Conservation (phyloP, 2,329 filamentous ascomycete species). For the Coniochaeta sp. region DNA sequence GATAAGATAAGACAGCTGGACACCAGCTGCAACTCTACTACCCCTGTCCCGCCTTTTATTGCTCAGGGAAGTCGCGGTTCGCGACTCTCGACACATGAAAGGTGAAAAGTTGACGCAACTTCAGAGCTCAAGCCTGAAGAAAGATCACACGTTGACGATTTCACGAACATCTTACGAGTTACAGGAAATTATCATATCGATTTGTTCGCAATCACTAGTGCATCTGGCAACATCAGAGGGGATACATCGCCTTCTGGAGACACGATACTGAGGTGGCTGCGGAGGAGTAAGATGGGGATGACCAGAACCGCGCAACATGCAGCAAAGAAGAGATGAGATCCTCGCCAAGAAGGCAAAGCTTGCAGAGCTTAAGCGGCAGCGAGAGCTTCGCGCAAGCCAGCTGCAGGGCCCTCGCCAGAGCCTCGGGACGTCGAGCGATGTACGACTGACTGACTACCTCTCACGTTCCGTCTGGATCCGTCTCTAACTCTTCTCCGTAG, state of each 20-base stretch:
- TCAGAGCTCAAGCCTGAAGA: conserved; percentile 5
- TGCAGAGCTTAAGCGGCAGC: conserved; percentile 87
- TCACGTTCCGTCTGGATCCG: conserved; percentile 5
- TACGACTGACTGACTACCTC: conserved; percentile 32
- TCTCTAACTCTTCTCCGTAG: conserved; percentile 25
- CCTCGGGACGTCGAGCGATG: conserved; percentile 63
- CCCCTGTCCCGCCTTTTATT: not conserved
- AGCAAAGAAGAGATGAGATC: conserved; percentile 91
- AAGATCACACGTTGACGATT: not conserved
- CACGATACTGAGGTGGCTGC: not conserved
- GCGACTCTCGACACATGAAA: not conserved
- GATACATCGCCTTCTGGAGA: not conserved
- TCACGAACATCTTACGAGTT: not conserved
- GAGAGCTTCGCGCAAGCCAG: conserved; percentile 75
- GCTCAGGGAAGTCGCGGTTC: not conserved
- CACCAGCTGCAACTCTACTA: no score
- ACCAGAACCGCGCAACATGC: conserved; percentile 43
- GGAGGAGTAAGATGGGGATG: conserved; percentile 34
- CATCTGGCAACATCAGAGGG: not conserved
- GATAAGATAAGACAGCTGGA: conserved; percentile 2
- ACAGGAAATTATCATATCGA: not conserved
- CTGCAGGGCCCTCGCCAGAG: conserved; percentile 63
- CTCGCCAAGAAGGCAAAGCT: conserved; percentile 95
- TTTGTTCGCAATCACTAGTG: not conserved
- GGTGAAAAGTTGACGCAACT: not conserved